These are phyloP conservation scores for Globisporangium radiosum DNA, from an alignment of 352 stramenopile genomes.

Conservation along the genomic window DNA sequence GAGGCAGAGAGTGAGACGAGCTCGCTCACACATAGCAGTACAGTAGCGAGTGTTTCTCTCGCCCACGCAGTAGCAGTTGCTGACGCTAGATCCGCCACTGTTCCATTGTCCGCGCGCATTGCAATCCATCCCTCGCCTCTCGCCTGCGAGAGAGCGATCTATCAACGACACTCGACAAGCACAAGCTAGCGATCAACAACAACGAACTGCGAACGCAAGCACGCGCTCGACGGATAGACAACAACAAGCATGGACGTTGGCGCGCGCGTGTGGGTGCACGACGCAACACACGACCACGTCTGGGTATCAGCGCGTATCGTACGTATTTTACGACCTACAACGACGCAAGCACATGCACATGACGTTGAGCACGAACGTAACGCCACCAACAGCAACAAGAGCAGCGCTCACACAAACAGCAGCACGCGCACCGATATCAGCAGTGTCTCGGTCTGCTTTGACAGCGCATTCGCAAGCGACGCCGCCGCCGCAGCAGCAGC, in stretches of 20 bases:
- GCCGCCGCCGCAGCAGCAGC: background rate
- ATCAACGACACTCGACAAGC: background rate
- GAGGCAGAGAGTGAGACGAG: too few relatives aligned
- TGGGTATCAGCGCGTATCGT: slow-evolving; percentile 55
- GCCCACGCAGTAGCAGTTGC: too few relatives aligned
- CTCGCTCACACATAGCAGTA: too few relatives aligned
- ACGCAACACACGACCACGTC: slow-evolving; percentile 39
- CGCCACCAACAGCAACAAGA: background rate
- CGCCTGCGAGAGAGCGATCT: background rate
- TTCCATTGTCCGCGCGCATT: background rate
- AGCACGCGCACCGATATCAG: background rate
- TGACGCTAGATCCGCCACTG: background rate
- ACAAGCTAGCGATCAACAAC: background rate
- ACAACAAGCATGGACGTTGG: slow-evolving; percentile 54
- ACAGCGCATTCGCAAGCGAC: background rate
- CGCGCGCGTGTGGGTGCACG: slow-evolving; percentile 63
- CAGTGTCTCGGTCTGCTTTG: slow-evolving; percentile 6
- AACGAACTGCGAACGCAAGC: background rate
- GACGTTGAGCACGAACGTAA: background rate
- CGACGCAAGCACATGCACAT: background rate
- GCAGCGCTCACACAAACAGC: background rate
- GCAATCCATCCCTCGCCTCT: background rate
- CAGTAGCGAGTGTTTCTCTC: too few relatives aligned
- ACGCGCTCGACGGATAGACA: background rate
- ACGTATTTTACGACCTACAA: slow-evolving; percentile 3